Evolutionary conservation across 257 asterid species (phyloP).

Genomic region (Solanum piurae): DNA sequence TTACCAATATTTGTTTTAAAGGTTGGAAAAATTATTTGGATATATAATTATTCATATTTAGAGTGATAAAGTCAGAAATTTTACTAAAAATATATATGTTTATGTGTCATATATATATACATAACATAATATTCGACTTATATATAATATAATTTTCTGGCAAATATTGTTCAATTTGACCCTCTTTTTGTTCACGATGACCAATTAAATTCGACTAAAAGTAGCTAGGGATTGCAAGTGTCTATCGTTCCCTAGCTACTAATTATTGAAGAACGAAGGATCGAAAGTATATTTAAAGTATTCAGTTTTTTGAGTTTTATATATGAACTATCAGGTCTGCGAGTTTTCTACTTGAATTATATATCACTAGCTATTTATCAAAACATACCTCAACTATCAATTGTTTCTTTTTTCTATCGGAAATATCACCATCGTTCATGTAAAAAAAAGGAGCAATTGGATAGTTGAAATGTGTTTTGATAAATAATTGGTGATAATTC

Average conservation of each 20-base stretch:
- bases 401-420: too few species aligned
- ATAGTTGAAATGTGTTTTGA: too few species aligned
- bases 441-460: too few species aligned
- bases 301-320: background rate
- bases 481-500: background rate
- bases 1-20: background rate
- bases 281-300: too few species aligned
- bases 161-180: background rate
- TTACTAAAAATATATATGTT: background rate
- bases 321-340: background rate
- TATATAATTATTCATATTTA: background rate
- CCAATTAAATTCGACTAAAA: background rate
- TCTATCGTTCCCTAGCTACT: background rate
- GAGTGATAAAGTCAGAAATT: background rate
- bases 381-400: background rate
- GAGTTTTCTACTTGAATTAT: too few species aligned
- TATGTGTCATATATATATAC: background rate
- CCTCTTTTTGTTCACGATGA: background rate
- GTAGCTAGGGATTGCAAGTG: background rate
- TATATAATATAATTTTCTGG: background rate
- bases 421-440: too few species aligned
- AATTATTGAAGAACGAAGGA: background rate
- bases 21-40: background rate
- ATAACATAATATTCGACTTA: background rate
- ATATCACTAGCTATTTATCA: too few species aligned